Percentiles rank a stretch among this genome's conserved stretches.
Evolutionary conservation across 257 asterid genomes (phyloP).

Genomic region (Cruciata laevipes): DNA sequence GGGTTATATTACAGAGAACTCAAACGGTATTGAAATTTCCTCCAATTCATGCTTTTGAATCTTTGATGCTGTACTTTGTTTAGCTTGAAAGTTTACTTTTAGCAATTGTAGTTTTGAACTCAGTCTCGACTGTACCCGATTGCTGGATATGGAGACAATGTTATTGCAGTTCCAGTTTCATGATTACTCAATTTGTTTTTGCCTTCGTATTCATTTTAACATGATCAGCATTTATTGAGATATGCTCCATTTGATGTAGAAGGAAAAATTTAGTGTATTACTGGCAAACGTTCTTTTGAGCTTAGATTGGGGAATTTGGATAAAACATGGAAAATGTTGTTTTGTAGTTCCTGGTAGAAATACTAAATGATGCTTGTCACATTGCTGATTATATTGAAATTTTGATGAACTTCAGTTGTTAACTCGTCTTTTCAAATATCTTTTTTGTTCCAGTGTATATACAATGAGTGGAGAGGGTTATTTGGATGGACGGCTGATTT

Average conservation of each 20-base stretch:
- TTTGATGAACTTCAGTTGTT: background rate
- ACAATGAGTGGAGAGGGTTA: slow-evolving; percentile 77
- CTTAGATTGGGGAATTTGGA: background rate
- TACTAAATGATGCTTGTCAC: background rate
- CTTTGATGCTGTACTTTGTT: background rate
- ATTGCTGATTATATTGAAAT: background rate
- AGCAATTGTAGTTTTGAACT: background rate
- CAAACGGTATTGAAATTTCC: slow-evolving; percentile 40
- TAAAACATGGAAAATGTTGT: background rate
- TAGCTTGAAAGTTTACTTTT: background rate
- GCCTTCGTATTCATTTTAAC: background rate
- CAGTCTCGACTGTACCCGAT: background rate
- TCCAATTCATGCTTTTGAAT: background rate
- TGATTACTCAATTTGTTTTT: background rate
- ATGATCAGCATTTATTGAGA: background rate
- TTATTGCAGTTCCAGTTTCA: background rate
- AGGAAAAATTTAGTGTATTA: background rate
- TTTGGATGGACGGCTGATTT: slow-evolving; percentile 71
- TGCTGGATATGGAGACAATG: no score
- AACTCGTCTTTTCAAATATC: background rate
- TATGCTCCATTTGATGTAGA: background rate
- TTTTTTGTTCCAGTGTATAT: slow-evolving; percentile 51
- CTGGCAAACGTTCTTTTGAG: background rate
- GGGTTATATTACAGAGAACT: slow-evolving; percentile 52
- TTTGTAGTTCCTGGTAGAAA: background rate